Evolutionary conservation across 2,329 filamentous ascomycete genomes (phyloP).

Genomic region (Fusarium pseudoanthophilum): DNA sequence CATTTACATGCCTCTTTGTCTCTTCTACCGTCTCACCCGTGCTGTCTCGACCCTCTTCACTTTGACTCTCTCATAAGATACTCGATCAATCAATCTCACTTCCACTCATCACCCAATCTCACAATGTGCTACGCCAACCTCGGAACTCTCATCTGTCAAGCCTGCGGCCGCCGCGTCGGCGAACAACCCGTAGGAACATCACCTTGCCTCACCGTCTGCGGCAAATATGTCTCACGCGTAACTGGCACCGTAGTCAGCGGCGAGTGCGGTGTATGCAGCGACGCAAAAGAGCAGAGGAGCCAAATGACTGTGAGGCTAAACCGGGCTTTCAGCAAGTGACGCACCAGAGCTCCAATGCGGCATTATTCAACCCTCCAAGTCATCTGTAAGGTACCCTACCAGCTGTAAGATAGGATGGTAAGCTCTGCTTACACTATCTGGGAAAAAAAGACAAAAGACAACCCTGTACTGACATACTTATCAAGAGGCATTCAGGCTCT

Average conservation of each 20-base stretch:
- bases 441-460: not conserved
- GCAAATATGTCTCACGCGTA: constrained; percentile 44
- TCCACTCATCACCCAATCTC: not conserved
- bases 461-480: constrained; percentile 8
- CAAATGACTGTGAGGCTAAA: constrained; percentile 38
- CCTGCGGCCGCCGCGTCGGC: constrained; percentile 39
- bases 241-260: constrained; percentile 38
- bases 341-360: not conserved
- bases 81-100: not conserved
- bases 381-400: constrained; percentile 11
- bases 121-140: constrained; percentile 42
- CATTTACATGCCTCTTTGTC: constrained; percentile 24
- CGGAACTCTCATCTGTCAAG: constrained; percentile 38
- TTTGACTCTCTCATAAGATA: not conserved
- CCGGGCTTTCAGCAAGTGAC: constrained; percentile 39
- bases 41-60: not conserved
- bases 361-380: constrained; percentile 6
- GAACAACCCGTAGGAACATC: constrained; percentile 41
- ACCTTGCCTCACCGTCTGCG: constrained; percentile 39
- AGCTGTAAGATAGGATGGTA: constrained; percentile 3
- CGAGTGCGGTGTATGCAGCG: constrained; percentile 42
- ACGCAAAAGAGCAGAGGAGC: constrained; percentile 37
- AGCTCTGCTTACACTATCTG: constrained; percentile 20
- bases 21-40: constrained; percentile 18
- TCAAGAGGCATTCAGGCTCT: constrained; percentile 6